Evolutionary conservation across 2,329 filamentous ascomycete species (phyloP).

Genomic region (Pseudogymnoascus sp.): DNA sequence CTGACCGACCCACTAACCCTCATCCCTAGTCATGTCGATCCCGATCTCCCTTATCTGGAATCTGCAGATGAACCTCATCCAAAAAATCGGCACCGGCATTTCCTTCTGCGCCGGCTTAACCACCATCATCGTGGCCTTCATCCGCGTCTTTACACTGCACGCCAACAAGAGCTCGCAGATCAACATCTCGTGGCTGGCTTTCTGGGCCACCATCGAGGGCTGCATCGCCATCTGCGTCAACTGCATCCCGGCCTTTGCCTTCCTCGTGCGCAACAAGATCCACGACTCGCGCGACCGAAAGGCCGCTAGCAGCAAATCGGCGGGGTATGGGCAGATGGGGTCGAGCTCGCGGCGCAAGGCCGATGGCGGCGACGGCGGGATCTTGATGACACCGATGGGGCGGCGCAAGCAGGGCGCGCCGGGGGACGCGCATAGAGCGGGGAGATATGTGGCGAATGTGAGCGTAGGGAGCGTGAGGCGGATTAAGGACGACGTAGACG

Average conservation of each 20-base stretch:
- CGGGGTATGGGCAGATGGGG: neutral
- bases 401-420: neutral
- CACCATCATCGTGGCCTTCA: neutral
- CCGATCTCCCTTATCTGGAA: neutral
- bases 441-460: neutral
- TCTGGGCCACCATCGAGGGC: neutral
- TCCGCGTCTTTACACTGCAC: neutral
- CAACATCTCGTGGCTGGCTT: neutral
- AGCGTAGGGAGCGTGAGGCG: neutral
- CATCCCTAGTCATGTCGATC: conserved; percentile 1
- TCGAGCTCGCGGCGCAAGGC: neutral
- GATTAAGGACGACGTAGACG: neutral
- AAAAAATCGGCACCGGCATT: neutral
- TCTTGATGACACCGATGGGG: neutral
- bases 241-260: neutral
- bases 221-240: neutral
- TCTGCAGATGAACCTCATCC: neutral
- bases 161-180: neutral
- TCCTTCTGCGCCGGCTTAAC: neutral
- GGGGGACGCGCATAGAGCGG: neutral
- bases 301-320: neutral
- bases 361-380: neutral
- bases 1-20: neutral
- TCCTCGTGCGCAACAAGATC: neutral
- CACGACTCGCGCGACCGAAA: neutral